A percentile compares a stretch with the other conserved stretches of the same genome.
These are phyloP conservation scores for Rusavskia elegans DNA, from an alignment of 495 filamentous ascomycete species.

Conservation along the genomic window DNA sequence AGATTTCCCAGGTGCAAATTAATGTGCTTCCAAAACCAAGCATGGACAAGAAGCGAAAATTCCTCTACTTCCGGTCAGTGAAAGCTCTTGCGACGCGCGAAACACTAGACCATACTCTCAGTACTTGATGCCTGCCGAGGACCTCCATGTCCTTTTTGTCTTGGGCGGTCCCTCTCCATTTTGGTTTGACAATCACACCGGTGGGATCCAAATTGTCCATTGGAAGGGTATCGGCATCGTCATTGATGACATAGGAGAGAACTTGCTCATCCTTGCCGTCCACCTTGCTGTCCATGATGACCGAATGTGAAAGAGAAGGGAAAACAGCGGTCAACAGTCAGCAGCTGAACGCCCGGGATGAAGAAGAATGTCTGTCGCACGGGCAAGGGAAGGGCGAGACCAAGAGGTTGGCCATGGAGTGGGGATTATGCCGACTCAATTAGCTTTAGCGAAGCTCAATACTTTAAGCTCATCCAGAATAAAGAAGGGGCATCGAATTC, in stretches of 20 bases:
- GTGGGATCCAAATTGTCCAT: background rate
- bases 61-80: conserved; percentile 16
- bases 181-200: conserved; percentile 8
- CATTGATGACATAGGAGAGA: background rate
- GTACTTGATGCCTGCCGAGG: conserved; percentile 26
- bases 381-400: no score
- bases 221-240: background rate
- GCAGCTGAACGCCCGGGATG: no score
- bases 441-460: no score
- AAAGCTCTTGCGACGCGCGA: background rate
- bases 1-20: conserved; percentile 27
- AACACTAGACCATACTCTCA: conserved; percentile 18
- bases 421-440: no score
- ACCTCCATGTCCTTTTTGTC: conserved; percentile 28
- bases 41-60: conserved; percentile 30
- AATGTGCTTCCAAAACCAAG: conserved; percentile 19
- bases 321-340: no score
- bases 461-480: no score
- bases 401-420: no score
- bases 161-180: conserved; percentile 24
- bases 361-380: no score
- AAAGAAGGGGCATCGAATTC: no score
- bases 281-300: background rate
- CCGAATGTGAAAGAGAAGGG: no score
- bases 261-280: background rate